phyloP scores from a whole-genome alignment of 257 asterid genomes.

The Plantago major region DNA sequence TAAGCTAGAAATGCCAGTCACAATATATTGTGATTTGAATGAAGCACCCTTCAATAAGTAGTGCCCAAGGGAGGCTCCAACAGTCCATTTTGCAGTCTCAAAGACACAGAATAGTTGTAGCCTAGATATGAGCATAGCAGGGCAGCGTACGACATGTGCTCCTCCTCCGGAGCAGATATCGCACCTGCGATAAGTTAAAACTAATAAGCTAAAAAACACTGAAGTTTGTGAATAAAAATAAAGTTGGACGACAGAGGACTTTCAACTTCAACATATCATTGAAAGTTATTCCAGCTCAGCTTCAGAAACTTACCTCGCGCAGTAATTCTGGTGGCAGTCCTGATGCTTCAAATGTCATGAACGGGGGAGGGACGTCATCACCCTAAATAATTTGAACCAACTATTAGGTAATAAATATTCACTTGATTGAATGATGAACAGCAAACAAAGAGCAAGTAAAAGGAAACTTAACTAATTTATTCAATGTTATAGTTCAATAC shows the following conservation, averaged over 20 bases:
- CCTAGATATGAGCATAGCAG: slow-evolving; percentile 82
- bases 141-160: slow-evolving; percentile 99
- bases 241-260: slow-evolving; percentile 19
- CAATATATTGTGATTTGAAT: slow-evolving; percentile 73
- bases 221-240: slow-evolving; percentile 30
- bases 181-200: slow-evolving; percentile 99
- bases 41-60: slow-evolving; percentile 84
- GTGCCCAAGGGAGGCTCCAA: slow-evolving; percentile 86
- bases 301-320: slow-evolving; percentile 65
- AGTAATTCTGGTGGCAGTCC: slow-evolving; percentile 93
- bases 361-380: slow-evolving; percentile 87
- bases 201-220: slow-evolving; percentile 52
- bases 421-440: slow-evolving; percentile 9
- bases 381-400: slow-evolving; percentile 49
- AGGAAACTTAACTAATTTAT: background rate
- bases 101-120: slow-evolving; percentile 80
- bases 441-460: slow-evolving; percentile 3
- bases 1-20: slow-evolving; percentile 80
- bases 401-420: slow-evolving; percentile 16
- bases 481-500: no score
- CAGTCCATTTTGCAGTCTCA: slow-evolving; percentile 94
- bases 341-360: slow-evolving; percentile 82
- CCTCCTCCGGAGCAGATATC: slow-evolving; percentile 99
- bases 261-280: slow-evolving; percentile 11
- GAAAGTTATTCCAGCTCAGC: slow-evolving; percentile 12